Evolutionary conservation across 768 basidiomycete genomes (phyloP), one percentile per base, ranked within the genome.

Genomic region (Psilocybe cyanescens): DNA sequence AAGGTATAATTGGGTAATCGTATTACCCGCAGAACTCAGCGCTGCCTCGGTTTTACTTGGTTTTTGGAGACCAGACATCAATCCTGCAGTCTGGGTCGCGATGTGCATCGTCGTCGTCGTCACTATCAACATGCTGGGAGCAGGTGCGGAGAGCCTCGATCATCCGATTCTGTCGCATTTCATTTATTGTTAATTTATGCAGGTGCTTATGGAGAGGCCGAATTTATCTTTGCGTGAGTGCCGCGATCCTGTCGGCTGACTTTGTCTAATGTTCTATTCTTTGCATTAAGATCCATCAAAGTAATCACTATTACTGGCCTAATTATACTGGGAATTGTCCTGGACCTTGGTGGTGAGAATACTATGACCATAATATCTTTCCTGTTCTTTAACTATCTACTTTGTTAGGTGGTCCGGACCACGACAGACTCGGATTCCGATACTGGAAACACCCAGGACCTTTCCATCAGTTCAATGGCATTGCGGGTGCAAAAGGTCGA

Each of bases 381-480:
- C n/a, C n/a, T 28, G 14, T 8, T 8, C n/a, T 28, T 14, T 47
- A 24, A 41, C 14, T 47, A 17, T 12, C 29, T 6, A 50, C 45
- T 37, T 48, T 16, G 29, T 12, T 49, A 82, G 95, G 94, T 60
- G 95, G 92, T 2, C 95, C 94, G 6, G 75, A 84, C 67, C 89
- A 91, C 68, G 91, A 93, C 69, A 84, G 91, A 45, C 61, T 83
- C 70, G 87, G 88, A 0, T 89, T 89, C 73, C 80, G 87, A 30
- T 93, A 90, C 78, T 96, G 94, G 94, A 90, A 87, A 62, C 63
- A 95, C 65, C 95, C 95, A 0, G 97, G 97, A 9, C 88, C 96
- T 0, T 94, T 98, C 70, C 88, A 81, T 8, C 93, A 97, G 68
- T 92, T 76, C 67, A 11, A 79, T 11, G 78, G 73, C 3, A 92